These are phyloP conservation scores for Globisporangium alternatum DNA, from an alignment of 352 stramenopile species.

Conservation along the genomic window DNA sequence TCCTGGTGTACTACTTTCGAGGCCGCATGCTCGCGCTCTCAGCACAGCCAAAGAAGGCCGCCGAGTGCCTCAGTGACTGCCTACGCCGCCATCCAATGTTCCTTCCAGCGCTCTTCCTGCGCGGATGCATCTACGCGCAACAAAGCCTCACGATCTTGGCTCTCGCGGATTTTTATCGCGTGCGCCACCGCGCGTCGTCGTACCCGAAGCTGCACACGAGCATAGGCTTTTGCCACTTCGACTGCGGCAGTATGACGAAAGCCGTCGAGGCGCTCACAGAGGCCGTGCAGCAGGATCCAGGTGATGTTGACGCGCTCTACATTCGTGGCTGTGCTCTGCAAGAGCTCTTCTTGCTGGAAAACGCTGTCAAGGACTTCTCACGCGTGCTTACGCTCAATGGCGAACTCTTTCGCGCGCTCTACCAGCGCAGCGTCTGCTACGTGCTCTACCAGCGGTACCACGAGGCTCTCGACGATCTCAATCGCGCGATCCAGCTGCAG, in stretches of 20 bases:
- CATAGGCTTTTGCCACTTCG: slow-evolving; percentile 56
- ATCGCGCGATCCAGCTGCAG: slow-evolving; percentile 25
- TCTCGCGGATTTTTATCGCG: slow-evolving; percentile 50
- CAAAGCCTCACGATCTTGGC: slow-evolving; percentile 45
- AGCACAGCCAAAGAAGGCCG: slow-evolving; percentile 26
- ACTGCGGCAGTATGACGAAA: slow-evolving; percentile 34
- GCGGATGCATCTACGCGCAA: slow-evolving; percentile 50
- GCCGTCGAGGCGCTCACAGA: slow-evolving; percentile 48
- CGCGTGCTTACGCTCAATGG: slow-evolving; percentile 20
- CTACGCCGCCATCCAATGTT: slow-evolving; percentile 39
- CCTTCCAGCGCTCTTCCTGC: slow-evolving; percentile 48
- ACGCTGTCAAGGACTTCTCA: slow-evolving; percentile 41
- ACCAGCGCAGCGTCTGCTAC: slow-evolving; percentile 41
- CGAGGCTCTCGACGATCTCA: slow-evolving; percentile 27
- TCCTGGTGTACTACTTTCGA: slow-evolving; percentile 44
- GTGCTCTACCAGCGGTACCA: slow-evolving; percentile 34
- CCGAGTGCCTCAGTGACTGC: slow-evolving; percentile 29
- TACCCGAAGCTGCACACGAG: slow-evolving; percentile 48
- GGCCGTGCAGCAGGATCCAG: slow-evolving; percentile 23
- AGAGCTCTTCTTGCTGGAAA: slow-evolving; percentile 42
- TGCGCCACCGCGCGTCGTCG: slow-evolving; percentile 36
- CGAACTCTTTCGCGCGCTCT: slow-evolving; percentile 26
- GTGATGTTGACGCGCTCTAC: slow-evolving; percentile 34
- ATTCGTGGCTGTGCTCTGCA: slow-evolving; percentile 50
- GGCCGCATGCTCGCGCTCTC: slow-evolving; percentile 43